Base-by-base conservation (phyloP, 495 filamentous ascomycete genomes). In the Penicillium paradoxum region DNA sequence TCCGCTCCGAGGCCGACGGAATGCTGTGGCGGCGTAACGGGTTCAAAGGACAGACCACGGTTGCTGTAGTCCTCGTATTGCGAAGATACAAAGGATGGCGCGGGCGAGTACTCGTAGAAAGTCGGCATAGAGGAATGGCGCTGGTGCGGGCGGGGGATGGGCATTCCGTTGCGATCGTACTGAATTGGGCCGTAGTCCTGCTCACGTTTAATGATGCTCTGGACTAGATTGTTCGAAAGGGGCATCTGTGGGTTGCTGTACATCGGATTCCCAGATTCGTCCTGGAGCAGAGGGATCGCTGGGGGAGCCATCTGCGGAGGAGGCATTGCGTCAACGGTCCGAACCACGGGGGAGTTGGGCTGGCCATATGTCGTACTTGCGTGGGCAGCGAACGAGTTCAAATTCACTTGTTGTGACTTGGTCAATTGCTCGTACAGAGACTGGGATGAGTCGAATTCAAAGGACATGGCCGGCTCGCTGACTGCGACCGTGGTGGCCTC, bases 341-440 rank as follows among this genome's bases (percentile, higher is more conserved):
- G 85, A 81, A 95, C 87, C 57, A 91, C 84, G 70, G 92, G 83
- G 68, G 90, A 83, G 69, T 76, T 87, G 66, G 90, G 85, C 72
- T 89, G 88, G 66, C 88, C 83, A 78, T 84, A 91, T 70, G 86
- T 83, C 65, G 76, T 81, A 75, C 74, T 78, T 68, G 87, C 83
- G 66, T 92, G 89, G 56, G 87, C 88, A 75, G 83, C 89, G 79
- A 97, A 97, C 22, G 92, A 95, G 21, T 92, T 97, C 30, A 90
- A 89, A 73, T 93, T 97, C 67, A 90, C 90, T 81, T 97, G 95
- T 75, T 98, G 95, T 29, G 92, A 90, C 77, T 97, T 98, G 62
- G 93, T 97, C 80, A 98, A 87, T 75, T 97, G 95, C 79, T 98
- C 93, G 73, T 96, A 98, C 50, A 98, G 83, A 58, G 93, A 97